phyloP scores from a whole-genome alignment of 768 basidiomycete species.

The Pleurotus platypus region DNA sequence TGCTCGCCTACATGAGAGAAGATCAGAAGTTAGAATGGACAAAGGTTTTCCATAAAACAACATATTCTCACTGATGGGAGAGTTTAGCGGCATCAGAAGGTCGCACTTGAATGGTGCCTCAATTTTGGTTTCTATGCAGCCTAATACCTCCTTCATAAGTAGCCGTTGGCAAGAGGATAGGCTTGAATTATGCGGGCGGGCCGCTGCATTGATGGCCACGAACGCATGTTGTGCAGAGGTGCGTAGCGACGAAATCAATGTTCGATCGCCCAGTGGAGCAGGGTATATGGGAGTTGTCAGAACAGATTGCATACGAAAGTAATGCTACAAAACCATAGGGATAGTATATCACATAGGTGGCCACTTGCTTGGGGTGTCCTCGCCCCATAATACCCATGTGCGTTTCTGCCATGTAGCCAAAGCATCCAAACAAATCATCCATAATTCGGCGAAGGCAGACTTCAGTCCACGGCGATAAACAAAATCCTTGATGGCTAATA shows the following conservation, averaged over 20 bases:
- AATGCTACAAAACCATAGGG: conserved; percentile 13
- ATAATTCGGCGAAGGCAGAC: conserved; percentile 31
- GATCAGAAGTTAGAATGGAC: background rate
- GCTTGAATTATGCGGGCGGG: too few species aligned
- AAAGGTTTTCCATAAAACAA: background rate
- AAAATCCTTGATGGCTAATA: conserved; percentile 31
- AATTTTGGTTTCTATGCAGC: too few species aligned
- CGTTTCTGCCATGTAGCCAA: conserved; percentile 32
- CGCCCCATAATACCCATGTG: conserved; percentile 43
- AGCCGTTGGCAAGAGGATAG: too few species aligned
- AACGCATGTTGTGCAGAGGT: too few species aligned
- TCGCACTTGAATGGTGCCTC: too few species aligned
- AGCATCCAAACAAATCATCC: conserved; percentile 30
- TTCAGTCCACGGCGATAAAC: conserved; percentile 38
- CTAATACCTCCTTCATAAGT: too few species aligned
- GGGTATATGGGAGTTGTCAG: background rate
- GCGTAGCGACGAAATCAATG: too few species aligned
- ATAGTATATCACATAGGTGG: conserved; percentile 30
- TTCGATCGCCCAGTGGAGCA: too few species aligned
- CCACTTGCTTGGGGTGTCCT: conserved; percentile 28
- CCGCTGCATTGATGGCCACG: too few species aligned
- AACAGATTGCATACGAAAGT: background rate
- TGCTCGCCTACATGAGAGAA: background rate
- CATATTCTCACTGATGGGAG: too few species aligned
- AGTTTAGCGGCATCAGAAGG: too few species aligned